A percentile compares a stretch with the other conserved stretches of the same genome.
Conservation (phyloP, 2,329 filamentous ascomycete genomes). For the Talaromyces sp. region DNA sequence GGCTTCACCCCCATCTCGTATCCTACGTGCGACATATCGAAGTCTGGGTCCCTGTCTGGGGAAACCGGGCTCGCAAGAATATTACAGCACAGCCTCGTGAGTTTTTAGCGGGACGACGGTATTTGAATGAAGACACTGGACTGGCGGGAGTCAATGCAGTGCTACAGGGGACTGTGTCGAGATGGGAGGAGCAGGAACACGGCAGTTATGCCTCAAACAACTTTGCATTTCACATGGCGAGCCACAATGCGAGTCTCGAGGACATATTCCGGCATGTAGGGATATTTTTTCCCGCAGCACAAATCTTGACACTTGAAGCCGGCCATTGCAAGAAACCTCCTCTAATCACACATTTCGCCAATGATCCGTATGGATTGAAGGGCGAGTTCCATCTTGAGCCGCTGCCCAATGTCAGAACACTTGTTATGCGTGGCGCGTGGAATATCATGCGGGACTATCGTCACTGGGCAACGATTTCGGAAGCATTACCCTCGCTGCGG, state of each 20-base stretch:
- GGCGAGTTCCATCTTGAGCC: slow-evolving; percentile 38
- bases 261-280: slow-evolving; percentile 64
- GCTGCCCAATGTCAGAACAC: slow-evolving; percentile 57
- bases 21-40: slow-evolving; percentile 67
- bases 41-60: slow-evolving; percentile 71
- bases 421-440: slow-evolving; percentile 73
- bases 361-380: slow-evolving; percentile 24
- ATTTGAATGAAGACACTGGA: slow-evolving; percentile 19
- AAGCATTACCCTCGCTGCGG: slow-evolving; percentile 61
- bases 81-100: slow-evolving; percentile 33
- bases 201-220: slow-evolving; percentile 18
- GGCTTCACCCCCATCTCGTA: slow-evolving; percentile 54
- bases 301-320: slow-evolving; percentile 69
- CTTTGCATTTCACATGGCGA: slow-evolving; percentile 28
- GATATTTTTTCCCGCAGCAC: slow-evolving; percentile 55
- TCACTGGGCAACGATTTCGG: slow-evolving; percentile 60
- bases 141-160: slow-evolving; percentile 19
- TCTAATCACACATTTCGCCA: slow-evolving; percentile 56
- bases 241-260: slow-evolving; percentile 65
- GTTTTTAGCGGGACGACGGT: slow-evolving; percentile 22
- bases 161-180: slow-evolving; percentile 20
- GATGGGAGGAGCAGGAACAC: slow-evolving; percentile 24
- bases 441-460: slow-evolving; percentile 63
- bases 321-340: slow-evolving; percentile 72
- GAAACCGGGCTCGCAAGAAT: slow-evolving; percentile 50